phyloP scores from a whole-genome alignment of 352 stramenopile genomes.

The Saprolegnia parasitica region DNA sequence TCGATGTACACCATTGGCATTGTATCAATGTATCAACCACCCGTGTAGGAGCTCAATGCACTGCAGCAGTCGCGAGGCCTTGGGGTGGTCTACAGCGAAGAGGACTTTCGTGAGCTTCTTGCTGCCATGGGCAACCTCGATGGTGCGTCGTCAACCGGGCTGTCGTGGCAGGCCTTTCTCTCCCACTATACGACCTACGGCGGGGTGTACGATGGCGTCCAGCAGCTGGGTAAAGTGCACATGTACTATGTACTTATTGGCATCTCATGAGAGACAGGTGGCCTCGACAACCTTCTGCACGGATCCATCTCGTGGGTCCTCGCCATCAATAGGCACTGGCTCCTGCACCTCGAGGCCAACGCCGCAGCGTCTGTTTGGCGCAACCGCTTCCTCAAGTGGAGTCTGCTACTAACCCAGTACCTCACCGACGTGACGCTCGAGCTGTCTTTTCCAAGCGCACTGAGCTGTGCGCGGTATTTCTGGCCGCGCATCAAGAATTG shows the following conservation, averaged over 20 bases:
- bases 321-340: not conserved
- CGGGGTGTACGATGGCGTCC: not conserved
- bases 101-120: not conserved
- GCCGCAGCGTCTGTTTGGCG: not conserved
- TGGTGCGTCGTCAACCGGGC: not conserved
- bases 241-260: too few relatives aligned
- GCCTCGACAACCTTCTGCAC: not conserved
- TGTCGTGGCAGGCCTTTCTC: not conserved
- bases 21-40: not conserved
- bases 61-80: not conserved
- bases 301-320: not conserved
- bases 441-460: not conserved
- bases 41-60: conserved; percentile 1
- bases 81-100: not conserved
- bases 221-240: not conserved
- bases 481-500: not conserved
- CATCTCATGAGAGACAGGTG: not conserved
- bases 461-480: not conserved
- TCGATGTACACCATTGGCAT: not conserved
- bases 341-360: not conserved
- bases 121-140: not conserved
- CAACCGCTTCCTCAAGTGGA: not conserved
- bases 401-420: not conserved
- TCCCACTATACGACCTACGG: not conserved
- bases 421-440: not conserved